Percentiles rank a stretch among this genome's conserved stretches.
Evolutionary conservation across 1,139 yeast species (phyloP).

Genomic region (Pichia sp.): DNA sequence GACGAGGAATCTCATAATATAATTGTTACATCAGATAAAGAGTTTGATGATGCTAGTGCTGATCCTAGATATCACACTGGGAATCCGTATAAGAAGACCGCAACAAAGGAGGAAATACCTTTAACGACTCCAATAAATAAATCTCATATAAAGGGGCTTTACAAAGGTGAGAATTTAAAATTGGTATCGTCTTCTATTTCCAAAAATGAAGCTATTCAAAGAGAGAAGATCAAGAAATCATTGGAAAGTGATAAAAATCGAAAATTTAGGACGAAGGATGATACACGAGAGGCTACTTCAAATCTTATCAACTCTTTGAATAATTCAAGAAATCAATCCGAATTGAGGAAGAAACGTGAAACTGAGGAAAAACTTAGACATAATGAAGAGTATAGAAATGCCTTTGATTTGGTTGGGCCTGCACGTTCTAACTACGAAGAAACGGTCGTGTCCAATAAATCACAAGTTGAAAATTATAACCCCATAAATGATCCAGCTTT

Average conservation of each 20-base stretch:
- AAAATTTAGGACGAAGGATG: slow-evolving; percentile 3
- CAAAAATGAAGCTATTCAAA: slow-evolving; percentile 3
- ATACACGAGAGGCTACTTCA: slow-evolving; percentile 2
- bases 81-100: not conserved
- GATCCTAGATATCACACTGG: slow-evolving; percentile 9
- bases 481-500: slow-evolving; percentile 10
- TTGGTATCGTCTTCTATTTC: not conserved
- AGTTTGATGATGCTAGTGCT: slow-evolving; percentile 88
- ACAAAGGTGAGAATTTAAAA: slow-evolving; percentile 5
- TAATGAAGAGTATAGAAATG: not conserved
- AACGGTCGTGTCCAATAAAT: slow-evolving; percentile 4
- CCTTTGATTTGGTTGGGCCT: too few relatives aligned
- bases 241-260: not conserved
- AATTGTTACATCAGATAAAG: slow-evolving; percentile 9
- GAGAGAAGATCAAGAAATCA: slow-evolving; percentile 1
- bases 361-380: not conserved
- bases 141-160: slow-evolving; percentile 2
- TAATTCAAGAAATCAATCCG: not conserved
- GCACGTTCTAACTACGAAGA: slow-evolving; percentile 2
- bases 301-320: slow-evolving; percentile 1
- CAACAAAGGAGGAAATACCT: not conserved
- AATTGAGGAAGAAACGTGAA: not conserved
- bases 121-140: not conserved
- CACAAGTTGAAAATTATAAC: slow-evolving; percentile 1
- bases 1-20: slow-evolving; percentile 2